Base-by-base conservation (phyloP, 768 basidiomycete genomes). In the Hebeloma cylindrosporum region DNA sequence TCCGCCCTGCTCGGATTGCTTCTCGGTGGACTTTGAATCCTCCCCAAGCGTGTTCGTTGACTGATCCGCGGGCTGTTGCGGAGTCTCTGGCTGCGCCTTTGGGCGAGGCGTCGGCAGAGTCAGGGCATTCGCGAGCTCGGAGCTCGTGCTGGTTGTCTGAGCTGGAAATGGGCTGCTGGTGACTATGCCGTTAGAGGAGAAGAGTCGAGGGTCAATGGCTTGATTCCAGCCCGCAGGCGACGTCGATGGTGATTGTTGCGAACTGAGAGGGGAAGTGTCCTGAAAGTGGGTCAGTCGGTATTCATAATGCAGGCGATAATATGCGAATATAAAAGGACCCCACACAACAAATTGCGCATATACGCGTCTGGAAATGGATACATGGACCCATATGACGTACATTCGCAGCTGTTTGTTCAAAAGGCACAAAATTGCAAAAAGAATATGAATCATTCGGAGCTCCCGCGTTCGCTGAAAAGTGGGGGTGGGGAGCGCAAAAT, bases 61-160 rank as follows among this genome's bases (percentile, higher is more conserved):
- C 32, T 9, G 21, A 11, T n/a, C 16, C 17, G n/a, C 20, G 27
- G 13, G 28, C 27, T 33, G 39, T n/a, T 16, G 29, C 26, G 16
- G 39, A 4, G 7, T 8, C 27, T 33, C 10, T 16, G 34, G 2
- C 28, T 27, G 17, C 2, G 25, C 9, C 43, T 8, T 8, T 36
- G 16, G 22, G 5, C 29, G 40, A 10, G 58, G 39, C 5, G 56
- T 22, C 11, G 73, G 68, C 20, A 73, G 52, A 2, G 70, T 71
- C 49, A 78, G 57, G 4, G 78, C 77, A 36, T 74, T 70, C 2
- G 76, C 76, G 5, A 79, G 63, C 52, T 74, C 73, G 1, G 75
- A 78, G 48, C 64, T 69, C 6, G 64, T 60, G 17, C 58, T 59
- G 9, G 59, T 39, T 60, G 57, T 27, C 66, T 62, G 7, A 64